Evolutionary conservation across 768 basidiomycete species (phyloP), one percentile per base, ranked within the genome.

Genomic region (Suillus bovinus): DNA sequence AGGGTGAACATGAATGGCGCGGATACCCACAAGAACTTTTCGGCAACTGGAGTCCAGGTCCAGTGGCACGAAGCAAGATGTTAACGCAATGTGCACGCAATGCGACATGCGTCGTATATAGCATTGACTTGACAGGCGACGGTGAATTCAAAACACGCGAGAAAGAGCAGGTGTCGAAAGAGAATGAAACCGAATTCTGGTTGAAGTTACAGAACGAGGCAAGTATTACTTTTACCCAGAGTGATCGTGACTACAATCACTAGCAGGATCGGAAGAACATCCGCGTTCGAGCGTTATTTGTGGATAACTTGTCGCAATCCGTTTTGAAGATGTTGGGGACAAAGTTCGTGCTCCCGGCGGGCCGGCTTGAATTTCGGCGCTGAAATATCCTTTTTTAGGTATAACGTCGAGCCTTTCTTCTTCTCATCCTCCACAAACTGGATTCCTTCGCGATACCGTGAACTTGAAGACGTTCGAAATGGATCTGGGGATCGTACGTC

Each of bases 391-490:
- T 7, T 50, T 20, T 22, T 16, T 41, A 78, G 78, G 39, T 79
- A 70, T 61, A 69, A 72, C 44, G 70, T 77, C 34, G 77, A 76
- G 62, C 76, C 77, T 0, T 77, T 76, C 20, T 79, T 76, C 61
- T 78, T 75, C 57, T 72, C 76, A 17, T 76, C 72, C 1, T 78
- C 75, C 0, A 66, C 81, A 6, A 84, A 82, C 63, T 85, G 83
- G 84, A 87, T 86, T 49, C 86, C 85, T 0, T 83, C 84, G 0
- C 81, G 83, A 41, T 87, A 81, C 49, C 81, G 84, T 60, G 84
- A n/a, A n/a, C n/a, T n/a, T n/a, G n/a, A 85, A 62, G 80, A 81
- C 31, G 50, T 52, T 31, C 50, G 10, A 33, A 20, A 52, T n/a
- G 31, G 31, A 33, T 3, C 13, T 5, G 50, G 50, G 1, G 31